These are phyloP conservation scores for Solanum pimpinellifolium DNA, from an alignment of 257 asterid genomes.

Conservation along the genomic window DNA sequence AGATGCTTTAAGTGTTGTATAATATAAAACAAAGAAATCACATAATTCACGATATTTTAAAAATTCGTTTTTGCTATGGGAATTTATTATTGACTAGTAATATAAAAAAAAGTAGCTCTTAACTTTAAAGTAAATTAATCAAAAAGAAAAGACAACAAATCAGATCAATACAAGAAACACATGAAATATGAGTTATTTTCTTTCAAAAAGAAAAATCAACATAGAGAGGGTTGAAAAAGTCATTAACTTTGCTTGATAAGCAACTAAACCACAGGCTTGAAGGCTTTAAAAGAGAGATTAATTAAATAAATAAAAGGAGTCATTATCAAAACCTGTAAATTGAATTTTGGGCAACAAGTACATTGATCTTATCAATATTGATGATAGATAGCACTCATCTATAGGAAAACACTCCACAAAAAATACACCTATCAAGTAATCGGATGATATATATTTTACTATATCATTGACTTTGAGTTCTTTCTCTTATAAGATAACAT, in stretches of 20 bases:
- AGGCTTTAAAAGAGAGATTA: background rate
- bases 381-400: background rate
- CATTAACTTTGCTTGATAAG: background rate
- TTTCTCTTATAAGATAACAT: background rate
- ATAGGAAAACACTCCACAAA: background rate
- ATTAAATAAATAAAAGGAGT: background rate
- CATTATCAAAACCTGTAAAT: background rate
- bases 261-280: background rate
- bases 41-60: background rate
- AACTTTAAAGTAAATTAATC: background rate
- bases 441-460: background rate
- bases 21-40: no score
- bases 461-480: background rate
- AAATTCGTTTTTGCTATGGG: background rate
- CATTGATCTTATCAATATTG: background rate
- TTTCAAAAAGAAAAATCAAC: background rate
- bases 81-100: background rate
- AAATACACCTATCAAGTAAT: background rate
- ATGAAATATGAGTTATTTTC: background rate
- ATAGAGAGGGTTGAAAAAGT: background rate
- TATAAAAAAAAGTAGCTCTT: background rate
- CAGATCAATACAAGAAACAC: background rate
- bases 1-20: background rate
- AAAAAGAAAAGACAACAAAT: background rate
- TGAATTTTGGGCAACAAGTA: background rate